phyloP scores from a whole-genome alignment of 805 yeast species.

The Candida taoyuanica region DNA sequence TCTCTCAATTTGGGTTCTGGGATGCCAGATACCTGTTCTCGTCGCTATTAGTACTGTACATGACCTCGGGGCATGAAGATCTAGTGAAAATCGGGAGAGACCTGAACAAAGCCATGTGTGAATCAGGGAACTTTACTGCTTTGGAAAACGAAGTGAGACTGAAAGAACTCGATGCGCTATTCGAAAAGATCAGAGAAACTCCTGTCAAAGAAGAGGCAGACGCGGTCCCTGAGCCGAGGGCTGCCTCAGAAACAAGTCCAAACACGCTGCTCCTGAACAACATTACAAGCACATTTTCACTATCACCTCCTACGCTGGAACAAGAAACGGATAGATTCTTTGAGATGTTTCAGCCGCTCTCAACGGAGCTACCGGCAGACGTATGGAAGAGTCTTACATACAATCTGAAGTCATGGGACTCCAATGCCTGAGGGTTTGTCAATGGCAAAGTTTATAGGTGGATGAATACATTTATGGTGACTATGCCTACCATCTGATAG shows the following conservation, averaged over 20 bases:
- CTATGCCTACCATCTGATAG: too few species aligned
- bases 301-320: conserved; percentile 7
- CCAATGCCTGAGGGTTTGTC: conserved; percentile 12
- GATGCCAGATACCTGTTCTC: conserved; percentile 36
- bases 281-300: conserved; percentile 20
- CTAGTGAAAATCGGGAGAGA: conserved; percentile 22
- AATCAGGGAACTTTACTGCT: conserved; percentile 30
- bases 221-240: background rate
- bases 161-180: conserved; percentile 24
- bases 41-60: conserved; percentile 30
- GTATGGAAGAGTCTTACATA: conserved; percentile 21
- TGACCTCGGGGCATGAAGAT: conserved; percentile 23
- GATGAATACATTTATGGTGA: too few species aligned
- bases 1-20: conserved; percentile 37
- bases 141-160: conserved; percentile 28
- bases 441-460: background rate
- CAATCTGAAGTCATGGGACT: conserved; percentile 22
- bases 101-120: conserved; percentile 26
- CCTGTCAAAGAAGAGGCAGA: background rate
- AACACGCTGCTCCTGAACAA: conserved; percentile 19
- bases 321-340: conserved; percentile 3
- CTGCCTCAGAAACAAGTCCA: conserved; percentile 13
- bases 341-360: conserved; percentile 17
- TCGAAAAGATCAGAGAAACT: conserved; percentile 15
- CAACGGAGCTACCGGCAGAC: conserved; percentile 19